Conservation (phyloP, 305 asterid species). For the Rubia balearica region DNA sequence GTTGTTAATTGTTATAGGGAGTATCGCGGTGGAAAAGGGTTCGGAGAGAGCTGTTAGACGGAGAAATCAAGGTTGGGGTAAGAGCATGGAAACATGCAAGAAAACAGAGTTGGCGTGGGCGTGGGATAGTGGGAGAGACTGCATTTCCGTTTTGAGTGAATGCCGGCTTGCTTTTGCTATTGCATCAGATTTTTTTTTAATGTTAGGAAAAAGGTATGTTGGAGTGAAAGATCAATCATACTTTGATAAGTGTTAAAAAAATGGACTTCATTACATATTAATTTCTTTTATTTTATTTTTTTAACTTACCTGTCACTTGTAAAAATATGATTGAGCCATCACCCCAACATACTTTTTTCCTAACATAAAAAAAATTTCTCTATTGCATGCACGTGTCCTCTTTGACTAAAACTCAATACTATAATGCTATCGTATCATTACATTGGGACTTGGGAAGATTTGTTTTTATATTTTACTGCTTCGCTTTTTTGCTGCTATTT, state of each 20-base stretch:
- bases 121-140: constrained; percentile 1
- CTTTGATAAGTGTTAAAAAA: too few relatives aligned
- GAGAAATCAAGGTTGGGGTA: neutral
- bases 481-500: neutral
- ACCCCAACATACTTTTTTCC: too few relatives aligned
- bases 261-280: too few relatives aligned
- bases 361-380: too few relatives aligned
- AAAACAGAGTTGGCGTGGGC: neutral
- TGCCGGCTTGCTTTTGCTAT: neutral
- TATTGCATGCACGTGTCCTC: neutral
- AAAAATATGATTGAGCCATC: too few relatives aligned
- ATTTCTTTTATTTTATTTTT: too few relatives aligned
- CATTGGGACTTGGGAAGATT: neutral
- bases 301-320: too few relatives aligned
- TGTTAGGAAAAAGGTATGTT: too few relatives aligned
- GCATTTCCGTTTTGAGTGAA: neutral
- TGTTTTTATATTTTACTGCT: too few relatives aligned
- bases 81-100: neutral
- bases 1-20: neutral
- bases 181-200: too few relatives aligned
- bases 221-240: too few relatives aligned
- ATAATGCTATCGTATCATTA: neutral
- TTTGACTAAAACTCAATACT: neutral
- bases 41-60: neutral
- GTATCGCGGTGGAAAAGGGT: neutral